Evolutionary conservation across 2,329 filamentous ascomycete species (phyloP).

Genomic region (Fusarium gaditjirri): DNA sequence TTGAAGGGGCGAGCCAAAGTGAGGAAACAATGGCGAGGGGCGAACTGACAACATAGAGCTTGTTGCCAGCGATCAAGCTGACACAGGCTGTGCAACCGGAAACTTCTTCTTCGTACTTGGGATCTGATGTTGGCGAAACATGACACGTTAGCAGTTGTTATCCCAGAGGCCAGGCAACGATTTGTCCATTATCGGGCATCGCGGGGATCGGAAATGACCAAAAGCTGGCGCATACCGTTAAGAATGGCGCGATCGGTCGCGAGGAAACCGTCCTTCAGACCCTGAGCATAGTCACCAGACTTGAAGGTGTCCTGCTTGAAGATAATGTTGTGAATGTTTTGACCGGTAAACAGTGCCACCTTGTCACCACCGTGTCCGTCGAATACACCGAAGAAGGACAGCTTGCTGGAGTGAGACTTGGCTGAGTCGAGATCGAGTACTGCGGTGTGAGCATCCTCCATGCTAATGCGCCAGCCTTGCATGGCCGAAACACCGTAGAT

Average conservation of each 20-base stretch:
- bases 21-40: conserved; percentile 21
- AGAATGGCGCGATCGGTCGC: conserved; percentile 96
- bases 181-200: not conserved
- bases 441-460: conserved; percentile 96
- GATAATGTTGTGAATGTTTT: conserved; percentile 93
- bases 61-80: conserved; percentile 86
- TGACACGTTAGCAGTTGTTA: conserved; percentile 23
- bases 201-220: conserved; percentile 13
- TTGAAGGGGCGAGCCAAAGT: conserved; percentile 23
- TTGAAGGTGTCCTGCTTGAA: conserved; percentile 95
- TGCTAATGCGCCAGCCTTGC: conserved; percentile 99
- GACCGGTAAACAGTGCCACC: conserved; percentile 91
- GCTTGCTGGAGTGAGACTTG: conserved; percentile 74
- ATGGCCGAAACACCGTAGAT: conserved; percentile 96
- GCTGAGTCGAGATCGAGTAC: conserved; percentile 81
- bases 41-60: conserved; percentile 90
- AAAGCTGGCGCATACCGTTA: conserved; percentile 72
- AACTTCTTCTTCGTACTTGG: conserved; percentile 96
- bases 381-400: conserved; percentile 98
- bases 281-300: conserved; percentile 90
- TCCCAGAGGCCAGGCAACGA: not conserved
- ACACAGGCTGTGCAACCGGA: conserved; percentile 98
- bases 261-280: conserved; percentile 95
- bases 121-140: conserved; percentile 68
- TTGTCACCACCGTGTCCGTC: conserved; percentile 98